phyloP scores from a whole-genome alignment of 164 flowering plant species.

The Amborella trichopoda region DNA sequence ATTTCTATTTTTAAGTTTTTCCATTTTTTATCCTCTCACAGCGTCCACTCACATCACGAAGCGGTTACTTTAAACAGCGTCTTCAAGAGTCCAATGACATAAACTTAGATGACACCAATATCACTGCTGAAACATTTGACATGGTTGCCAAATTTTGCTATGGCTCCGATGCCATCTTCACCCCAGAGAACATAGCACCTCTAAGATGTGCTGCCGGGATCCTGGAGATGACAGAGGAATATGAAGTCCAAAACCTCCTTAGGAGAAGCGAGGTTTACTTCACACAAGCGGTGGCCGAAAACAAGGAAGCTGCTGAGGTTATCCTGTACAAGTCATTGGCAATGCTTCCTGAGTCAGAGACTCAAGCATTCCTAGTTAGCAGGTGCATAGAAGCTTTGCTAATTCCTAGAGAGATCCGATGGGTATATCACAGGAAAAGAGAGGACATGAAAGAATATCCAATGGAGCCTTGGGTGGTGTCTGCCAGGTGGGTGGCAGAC shows the following conservation, averaged over 20 bases:
- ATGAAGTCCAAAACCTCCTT: conserved; percentile 24
- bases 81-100: conserved; percentile 25
- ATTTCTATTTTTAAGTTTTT: too few species aligned
- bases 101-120: conserved; percentile 44
- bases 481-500: conserved; percentile 26
- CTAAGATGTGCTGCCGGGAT: conserved; percentile 51
- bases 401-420: too few species aligned
- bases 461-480: conserved; percentile 10
- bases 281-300: conserved; percentile 27
- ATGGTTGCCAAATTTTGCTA: conserved; percentile 53
- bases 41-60: conserved; percentile 39
- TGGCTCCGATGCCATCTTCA: conserved; percentile 25
- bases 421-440: too few species aligned
- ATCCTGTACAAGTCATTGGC: conserved; percentile 41
- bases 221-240: conserved; percentile 43
- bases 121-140: conserved; percentile 57
- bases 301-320: conserved; percentile 25
- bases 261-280: conserved; percentile 47
- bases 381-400: conserved; percentile 45
- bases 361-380: conserved; percentile 35
- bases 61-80: conserved; percentile 48
- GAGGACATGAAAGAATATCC: too few species aligned
- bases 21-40: conserved; percentile 6
- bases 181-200: conserved; percentile 57
- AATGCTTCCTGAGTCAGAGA: conserved; percentile 68